Base-by-base conservation (phyloP, 352 stramenopile genomes). In the Pilasporangium apinafurcum region DNA sequence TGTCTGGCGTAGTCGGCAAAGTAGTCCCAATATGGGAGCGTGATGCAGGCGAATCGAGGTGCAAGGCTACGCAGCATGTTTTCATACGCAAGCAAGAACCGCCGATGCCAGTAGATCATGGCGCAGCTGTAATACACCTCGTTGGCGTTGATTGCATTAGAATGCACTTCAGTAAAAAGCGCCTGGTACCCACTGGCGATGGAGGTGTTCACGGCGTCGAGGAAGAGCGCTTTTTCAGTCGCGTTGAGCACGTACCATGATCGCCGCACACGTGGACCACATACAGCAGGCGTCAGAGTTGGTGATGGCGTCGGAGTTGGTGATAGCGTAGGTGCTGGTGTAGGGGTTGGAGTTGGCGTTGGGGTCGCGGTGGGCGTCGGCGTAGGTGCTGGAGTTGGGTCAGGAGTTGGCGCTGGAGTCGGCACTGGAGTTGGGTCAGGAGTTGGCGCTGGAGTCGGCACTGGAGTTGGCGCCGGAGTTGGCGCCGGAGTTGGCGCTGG, bases 11-110 rank as follows among this genome's bases (percentile, higher is more conserved):
- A 86, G 52, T 87, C 77, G 0, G 70, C 54, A 31, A 82, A 86
- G 43, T 81, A 82, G 57, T 92, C 69, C 74, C 75, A 92, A 56
- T 90, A 92, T 18, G 80, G 77, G 18, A 88, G 61, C 21, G 74
- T 89, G 20, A 92, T 27, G 33, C 73, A 88, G 12, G 69, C 75
- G 46, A 69, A 92, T 16, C 49, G 62, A 0, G 72, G 44, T 10
- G 52, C 71, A 1, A 89, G 59, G 44, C 60, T 82, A 32, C 78
- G 78, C 25, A 91, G 59, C 75, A 88, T 88, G 32, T 70, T 74
- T 44, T 91, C 78, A 55, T 86, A 86, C 29, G 65, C 78, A 32
- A 86, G 58, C 8, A 88, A 41, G 34, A 74, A 86, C 17, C 71
- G 68, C 8, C 75, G 78, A 47, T 91, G 62, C 78, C 78, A 91